A percentile compares a stretch with the other conserved stretches of the same genome.
Evolutionary conservation across 441 rosid species (phyloP).

Genomic region (Brassica hybrid): DNA sequence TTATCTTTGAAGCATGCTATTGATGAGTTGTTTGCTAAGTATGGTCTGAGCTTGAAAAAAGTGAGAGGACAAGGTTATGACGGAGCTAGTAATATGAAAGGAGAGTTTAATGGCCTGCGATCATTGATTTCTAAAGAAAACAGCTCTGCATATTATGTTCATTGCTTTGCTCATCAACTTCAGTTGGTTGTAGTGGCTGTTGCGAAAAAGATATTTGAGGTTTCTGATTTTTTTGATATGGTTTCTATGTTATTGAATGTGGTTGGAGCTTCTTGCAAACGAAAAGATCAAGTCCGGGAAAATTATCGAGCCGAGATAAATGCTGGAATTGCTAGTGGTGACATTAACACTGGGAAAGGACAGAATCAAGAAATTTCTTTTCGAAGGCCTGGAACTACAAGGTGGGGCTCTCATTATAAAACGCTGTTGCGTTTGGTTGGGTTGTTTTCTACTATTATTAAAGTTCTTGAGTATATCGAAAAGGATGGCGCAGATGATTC

Average conservation of each 20-base stretch:
- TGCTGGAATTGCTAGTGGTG: not conserved
- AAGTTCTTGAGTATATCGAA: not conserved
- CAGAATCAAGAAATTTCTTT: not conserved
- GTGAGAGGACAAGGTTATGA: not conserved
- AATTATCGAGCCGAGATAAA: not conserved
- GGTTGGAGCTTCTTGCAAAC: not conserved
- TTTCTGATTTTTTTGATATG: not conserved
- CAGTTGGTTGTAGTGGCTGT: not conserved
- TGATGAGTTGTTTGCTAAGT: too few relatives aligned
- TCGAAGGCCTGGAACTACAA: too few relatives aligned
- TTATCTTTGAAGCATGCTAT: too few relatives aligned
- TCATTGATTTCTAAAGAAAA: not conserved
- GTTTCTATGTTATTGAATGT: not conserved
- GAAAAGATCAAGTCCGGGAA: not conserved
- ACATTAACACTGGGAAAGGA: not conserved
- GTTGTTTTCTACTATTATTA: conserved; percentile 5
- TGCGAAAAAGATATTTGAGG: not conserved
- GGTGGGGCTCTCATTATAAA: too few relatives aligned
- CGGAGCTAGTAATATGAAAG: not conserved
- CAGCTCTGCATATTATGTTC: not conserved
- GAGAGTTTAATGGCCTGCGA: not conserved
- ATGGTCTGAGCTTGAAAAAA: too few relatives aligned
- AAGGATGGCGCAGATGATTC: not conserved
- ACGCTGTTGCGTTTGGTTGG: not conserved
- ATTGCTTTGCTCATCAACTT: not conserved